A percentile compares a stretch with the other conserved stretches of the same genome.
Conservation (phyloP, 495 filamentous ascomycete genomes). For the Penicillium crystallinum region DNA sequence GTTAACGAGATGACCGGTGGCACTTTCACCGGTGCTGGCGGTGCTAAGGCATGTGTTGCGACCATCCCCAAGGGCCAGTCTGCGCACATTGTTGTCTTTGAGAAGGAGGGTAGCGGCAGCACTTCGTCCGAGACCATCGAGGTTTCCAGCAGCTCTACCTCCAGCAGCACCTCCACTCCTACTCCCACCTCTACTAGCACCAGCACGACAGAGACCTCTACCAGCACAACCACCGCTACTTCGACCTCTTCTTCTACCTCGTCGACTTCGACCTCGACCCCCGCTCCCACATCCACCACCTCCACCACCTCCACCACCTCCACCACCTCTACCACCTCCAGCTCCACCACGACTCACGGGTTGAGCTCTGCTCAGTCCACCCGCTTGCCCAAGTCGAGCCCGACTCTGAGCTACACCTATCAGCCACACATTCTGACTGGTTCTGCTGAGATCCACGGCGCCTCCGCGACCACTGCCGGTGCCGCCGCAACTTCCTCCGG, state of each 20-base stretch:
- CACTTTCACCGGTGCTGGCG: slow-evolving; percentile 56
- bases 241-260: slow-evolving; percentile 16
- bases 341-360: slow-evolving; percentile 23
- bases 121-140: slow-evolving; percentile 11
- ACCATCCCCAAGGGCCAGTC: slow-evolving; percentile 63
- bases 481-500: slow-evolving; percentile 9
- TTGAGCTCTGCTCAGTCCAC: slow-evolving; percentile 34
- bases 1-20: slow-evolving; percentile 57
- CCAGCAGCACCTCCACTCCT: slow-evolving; percentile 17
- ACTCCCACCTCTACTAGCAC: slow-evolving; percentile 17
- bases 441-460: slow-evolving; percentile 8
- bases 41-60: slow-evolving; percentile 72
- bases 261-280: slow-evolving; percentile 13
- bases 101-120: slow-evolving; percentile 25
- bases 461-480: slow-evolving; percentile 10
- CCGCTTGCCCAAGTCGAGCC: slow-evolving; percentile 18
- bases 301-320: slow-evolving; percentile 11
- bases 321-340: slow-evolving; percentile 13
- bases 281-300: slow-evolving; percentile 15
- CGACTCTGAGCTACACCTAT: slow-evolving; percentile 5
- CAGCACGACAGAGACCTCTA: too few relatives aligned
- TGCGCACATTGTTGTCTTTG: slow-evolving; percentile 66
- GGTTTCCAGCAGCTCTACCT: slow-evolving; percentile 15
- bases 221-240: slow-evolving; percentile 13
- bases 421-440: slow-evolving; percentile 3